Evolutionary conservation across 2,329 filamentous ascomycete species (phyloP).

Genomic region (Trichoderma afroharzianum): DNA sequence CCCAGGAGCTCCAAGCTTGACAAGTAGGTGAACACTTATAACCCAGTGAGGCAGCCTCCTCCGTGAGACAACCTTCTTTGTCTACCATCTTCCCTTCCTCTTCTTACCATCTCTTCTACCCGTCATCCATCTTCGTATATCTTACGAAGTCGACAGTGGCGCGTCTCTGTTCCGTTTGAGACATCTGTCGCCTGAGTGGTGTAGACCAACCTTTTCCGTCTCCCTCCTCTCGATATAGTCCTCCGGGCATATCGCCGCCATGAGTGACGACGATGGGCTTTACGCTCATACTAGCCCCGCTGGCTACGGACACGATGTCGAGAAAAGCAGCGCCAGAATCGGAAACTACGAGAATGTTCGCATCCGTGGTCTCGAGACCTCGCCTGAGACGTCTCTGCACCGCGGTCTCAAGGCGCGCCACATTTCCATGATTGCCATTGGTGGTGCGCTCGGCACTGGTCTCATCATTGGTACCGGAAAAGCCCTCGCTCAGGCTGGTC

Average conservation of each 20-base stretch:
- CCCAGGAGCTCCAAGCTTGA: not conserved
- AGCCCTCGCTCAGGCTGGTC: slow-evolving; percentile 51
- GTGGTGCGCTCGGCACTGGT: slow-evolving; percentile 71
- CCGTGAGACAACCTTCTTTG: not conserved
- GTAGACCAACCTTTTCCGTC: not conserved
- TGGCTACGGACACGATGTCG: slow-evolving; percentile 17
- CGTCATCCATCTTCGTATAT: not conserved
- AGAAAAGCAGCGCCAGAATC: slow-evolving; percentile 20
- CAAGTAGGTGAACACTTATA: not conserved
- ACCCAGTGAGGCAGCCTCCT: not conserved
- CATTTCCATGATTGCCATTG: slow-evolving; percentile 64
- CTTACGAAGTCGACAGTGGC: not conserved
- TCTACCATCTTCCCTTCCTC: not conserved
- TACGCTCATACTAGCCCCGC: not conserved
- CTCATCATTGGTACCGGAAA: slow-evolving; percentile 67
- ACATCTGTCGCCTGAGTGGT: not conserved
- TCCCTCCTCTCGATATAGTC: not conserved
- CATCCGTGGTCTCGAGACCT: slow-evolving; percentile 49
- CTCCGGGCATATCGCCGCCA: not conserved
- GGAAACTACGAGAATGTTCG: slow-evolving; percentile 27
- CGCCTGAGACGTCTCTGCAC: slow-evolving; percentile 45
- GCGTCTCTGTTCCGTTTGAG: not conserved
- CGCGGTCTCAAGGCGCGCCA: slow-evolving; percentile 53
- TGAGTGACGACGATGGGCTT: slow-evolving; percentile 16
- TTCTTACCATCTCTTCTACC: not conserved